phyloP scores from a whole-genome alignment of 768 basidiomycete genomes.

The Mycena sanguinolenta region DNA sequence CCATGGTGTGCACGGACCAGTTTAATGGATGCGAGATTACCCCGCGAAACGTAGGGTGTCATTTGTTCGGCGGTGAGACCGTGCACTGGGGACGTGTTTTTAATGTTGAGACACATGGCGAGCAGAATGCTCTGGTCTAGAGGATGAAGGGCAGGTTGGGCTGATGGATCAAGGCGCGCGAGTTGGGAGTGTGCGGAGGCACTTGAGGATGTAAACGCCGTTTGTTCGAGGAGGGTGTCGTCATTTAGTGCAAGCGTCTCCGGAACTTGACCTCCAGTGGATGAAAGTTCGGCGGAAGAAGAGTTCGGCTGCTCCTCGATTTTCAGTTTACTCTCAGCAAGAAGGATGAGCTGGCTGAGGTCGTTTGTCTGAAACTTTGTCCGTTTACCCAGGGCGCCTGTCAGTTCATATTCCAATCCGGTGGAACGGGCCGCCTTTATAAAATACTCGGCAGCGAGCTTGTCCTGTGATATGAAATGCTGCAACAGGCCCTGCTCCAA shows the following conservation, averaged over 20 bases:
- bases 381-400: conserved; percentile 91
- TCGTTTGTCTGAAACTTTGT: conserved; percentile 94
- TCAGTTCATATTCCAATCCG: conserved; percentile 89
- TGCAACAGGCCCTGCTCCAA: conserved; percentile 86
- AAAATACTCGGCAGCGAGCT: conserved; percentile 81
- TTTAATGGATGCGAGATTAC: conserved; percentile 92
- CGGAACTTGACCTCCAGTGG: conserved; percentile 62
- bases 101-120: conserved; percentile 89
- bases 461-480: conserved; percentile 83
- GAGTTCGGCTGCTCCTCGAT: conserved; percentile 20
- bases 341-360: conserved; percentile 89
- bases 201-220: conserved; percentile 86
- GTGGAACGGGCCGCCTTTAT: conserved; percentile 82
- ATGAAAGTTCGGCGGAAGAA: conserved; percentile 24
- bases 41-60: conserved; percentile 89
- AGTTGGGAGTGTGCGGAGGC: conserved; percentile 61
- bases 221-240: conserved; percentile 95
- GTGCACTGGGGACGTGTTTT: conserved; percentile 90
- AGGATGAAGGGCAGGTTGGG: conserved; percentile 90
- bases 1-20: conserved; percentile 98
- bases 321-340: conserved; percentile 84
- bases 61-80: conserved; percentile 95
- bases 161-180: conserved; percentile 81
- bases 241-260: conserved; percentile 90
- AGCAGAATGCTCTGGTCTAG: conserved; percentile 95